Evolutionary conservation across 208 protist genomes (phyloP).

Genomic region (Trypanosoma rangeli): DNA sequence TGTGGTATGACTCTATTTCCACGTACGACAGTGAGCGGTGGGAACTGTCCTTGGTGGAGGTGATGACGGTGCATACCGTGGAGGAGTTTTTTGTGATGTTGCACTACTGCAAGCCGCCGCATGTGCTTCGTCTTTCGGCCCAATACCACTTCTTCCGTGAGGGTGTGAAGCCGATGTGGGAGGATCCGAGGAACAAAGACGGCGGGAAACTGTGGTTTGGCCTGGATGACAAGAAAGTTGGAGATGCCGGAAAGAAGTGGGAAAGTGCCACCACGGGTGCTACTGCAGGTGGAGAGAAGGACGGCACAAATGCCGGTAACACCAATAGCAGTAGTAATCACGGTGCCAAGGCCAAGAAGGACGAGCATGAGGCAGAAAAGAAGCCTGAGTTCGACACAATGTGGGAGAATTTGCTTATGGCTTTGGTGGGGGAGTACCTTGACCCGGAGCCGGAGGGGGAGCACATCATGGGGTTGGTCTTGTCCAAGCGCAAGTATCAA

Average conservation of each 20-base stretch:
- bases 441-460: slow-evolving; percentile 38
- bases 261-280: slow-evolving; percentile 11
- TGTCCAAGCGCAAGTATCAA: slow-evolving; percentile 80
- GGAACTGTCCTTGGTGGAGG: slow-evolving; percentile 73
- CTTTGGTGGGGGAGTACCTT: slow-evolving; percentile 78
- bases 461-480: slow-evolving; percentile 67
- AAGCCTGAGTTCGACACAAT: slow-evolving; percentile 65
- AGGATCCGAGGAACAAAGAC: slow-evolving; percentile 85
- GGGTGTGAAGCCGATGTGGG: slow-evolving; percentile 91
- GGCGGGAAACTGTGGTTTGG: slow-evolving; percentile 78
- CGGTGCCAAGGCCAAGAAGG: slow-evolving; percentile 20
- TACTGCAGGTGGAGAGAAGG: slow-evolving; percentile 22
- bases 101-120: slow-evolving; percentile 83
- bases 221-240: slow-evolving; percentile 38
- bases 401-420: slow-evolving; percentile 83
- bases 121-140: slow-evolving; percentile 69
- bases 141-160: slow-evolving; percentile 93
- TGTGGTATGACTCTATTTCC: slow-evolving; percentile 87
- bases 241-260: slow-evolving; percentile 10
- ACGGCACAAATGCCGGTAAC: slow-evolving; percentile 22
- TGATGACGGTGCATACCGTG: slow-evolving; percentile 79
- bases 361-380: slow-evolving; percentile 16
- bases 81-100: slow-evolving; percentile 90
- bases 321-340: slow-evolving; percentile 22
- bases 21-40: slow-evolving; percentile 77